phyloP scores from a whole-genome alignment of 1,284 basidiomycete genomes.

The Coniferiporia weirii region DNA sequence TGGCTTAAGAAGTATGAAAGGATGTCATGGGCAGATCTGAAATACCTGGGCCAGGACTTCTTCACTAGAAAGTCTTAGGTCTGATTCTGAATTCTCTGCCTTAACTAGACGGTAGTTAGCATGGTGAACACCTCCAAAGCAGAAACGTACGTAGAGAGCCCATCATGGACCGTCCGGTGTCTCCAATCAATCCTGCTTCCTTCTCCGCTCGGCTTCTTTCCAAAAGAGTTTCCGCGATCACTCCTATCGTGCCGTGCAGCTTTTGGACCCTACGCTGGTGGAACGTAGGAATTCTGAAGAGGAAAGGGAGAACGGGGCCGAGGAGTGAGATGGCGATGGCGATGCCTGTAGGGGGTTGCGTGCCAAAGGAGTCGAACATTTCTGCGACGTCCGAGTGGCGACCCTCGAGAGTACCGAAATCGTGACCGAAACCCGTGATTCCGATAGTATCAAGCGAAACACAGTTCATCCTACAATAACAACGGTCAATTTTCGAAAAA shows the following conservation, averaged over 20 bases:
- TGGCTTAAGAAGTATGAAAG: not conserved
- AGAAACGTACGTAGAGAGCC: constrained; percentile 42
- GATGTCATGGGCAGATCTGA: not conserved
- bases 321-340: constrained; percentile 35
- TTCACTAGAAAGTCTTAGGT: constrained; percentile 50
- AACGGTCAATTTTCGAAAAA: not conserved
- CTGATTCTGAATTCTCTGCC: constrained; percentile 38
- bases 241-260: constrained; percentile 37
- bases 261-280: constrained; percentile 31
- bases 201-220: constrained; percentile 38
- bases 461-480: constrained; percentile 39
- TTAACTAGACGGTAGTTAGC: constrained; percentile 36
- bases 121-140: not conserved
- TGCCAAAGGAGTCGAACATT: constrained; percentile 41
- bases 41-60: constrained; percentile 59
- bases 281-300: constrained; percentile 41
- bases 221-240: constrained; percentile 44
- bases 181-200: constrained; percentile 30
- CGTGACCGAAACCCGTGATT: constrained; percentile 51
- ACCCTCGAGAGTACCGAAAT: constrained; percentile 50
- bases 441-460: constrained; percentile 53
- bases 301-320: constrained; percentile 36
- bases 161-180: constrained; percentile 41
- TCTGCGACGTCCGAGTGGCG: constrained; percentile 39
- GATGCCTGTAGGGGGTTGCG: constrained; percentile 22